phyloP scores from a whole-genome alignment of 164 flowering plant genomes.

The Vitis amurensis region DNA sequence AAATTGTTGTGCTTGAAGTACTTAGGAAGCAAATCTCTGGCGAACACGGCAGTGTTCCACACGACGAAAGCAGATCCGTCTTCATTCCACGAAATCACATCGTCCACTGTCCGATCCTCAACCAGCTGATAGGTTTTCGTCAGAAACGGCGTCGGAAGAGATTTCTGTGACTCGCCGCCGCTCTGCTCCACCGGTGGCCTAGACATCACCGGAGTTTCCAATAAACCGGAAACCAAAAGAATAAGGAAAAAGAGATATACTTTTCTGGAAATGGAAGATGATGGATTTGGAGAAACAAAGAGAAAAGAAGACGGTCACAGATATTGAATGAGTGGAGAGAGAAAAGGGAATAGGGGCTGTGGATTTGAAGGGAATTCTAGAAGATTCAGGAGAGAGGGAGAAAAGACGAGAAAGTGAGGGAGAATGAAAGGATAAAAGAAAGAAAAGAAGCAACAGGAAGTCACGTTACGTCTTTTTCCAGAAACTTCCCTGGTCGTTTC shows the following conservation, averaged over 20 bases:
- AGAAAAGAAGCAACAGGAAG: conserved; percentile 34
- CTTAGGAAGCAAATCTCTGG: conserved; percentile 66
- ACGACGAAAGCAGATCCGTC: conserved; percentile 68
- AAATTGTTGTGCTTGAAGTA: conserved; percentile 73
- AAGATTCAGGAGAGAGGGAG: no score
- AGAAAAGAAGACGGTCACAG: background rate
- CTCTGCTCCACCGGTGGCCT: conserved; percentile 30
- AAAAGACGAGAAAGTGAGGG: background rate
- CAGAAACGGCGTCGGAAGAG: conserved; percentile 66
- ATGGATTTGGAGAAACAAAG: background rate
- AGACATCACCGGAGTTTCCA: conserved; percentile 18
- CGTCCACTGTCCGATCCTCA: conserved; percentile 55
- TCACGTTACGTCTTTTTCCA: conserved; percentile 23
- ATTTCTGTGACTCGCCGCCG: conserved; percentile 33
- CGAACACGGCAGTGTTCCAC: conserved; percentile 63
- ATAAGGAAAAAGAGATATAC: background rate
- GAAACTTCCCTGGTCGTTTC: conserved; percentile 30
- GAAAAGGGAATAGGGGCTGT: no score
- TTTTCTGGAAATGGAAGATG: no score
- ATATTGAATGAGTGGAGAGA: no score
- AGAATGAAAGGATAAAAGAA: background rate
- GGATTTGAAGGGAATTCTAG: no score
- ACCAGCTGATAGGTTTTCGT: conserved; percentile 65
- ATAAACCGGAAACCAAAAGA: background rate
- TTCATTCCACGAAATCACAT: conserved; percentile 68